Evolutionary conservation across 2,329 filamentous ascomycete genomes (phyloP), one percentile per base, ranked within the genome.

Genomic region (Massarina eburnea): DNA sequence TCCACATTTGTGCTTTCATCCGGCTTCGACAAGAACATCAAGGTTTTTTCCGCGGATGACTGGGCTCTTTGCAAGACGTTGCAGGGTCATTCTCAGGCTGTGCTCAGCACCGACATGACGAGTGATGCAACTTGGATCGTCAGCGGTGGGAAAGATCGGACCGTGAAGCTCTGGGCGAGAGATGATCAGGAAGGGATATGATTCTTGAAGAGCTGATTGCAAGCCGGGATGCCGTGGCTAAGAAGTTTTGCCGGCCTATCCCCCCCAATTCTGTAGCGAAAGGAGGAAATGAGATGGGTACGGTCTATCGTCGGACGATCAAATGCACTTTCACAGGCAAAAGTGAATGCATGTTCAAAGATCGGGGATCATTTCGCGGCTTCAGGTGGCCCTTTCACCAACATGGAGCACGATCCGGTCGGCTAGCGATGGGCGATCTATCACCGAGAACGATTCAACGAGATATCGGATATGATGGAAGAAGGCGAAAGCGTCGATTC

Each of bases 41-140:
- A 96, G 67, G 81, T 99, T 57, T 97, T 95, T 72, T 96, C 91
- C 6, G 91, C 91, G 2, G 94, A 99, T 67, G 92, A 99, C 72
- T 99, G 94, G 91, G 86, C 88, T 1, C 73, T 95, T 47, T 84
- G 91, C 49, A 95, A 95, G 72, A 89, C 85, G 14, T 75, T 99
- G 47, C 89, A 86, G 58, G 94, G 91, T 0, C 94, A 99, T 71
- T 90, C 91, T 1, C 91, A 90, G 2, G 94, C 95, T 32, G 91
- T 99, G 9, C 82, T 95, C 41, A 95, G 90, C 57, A 87, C 90
- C 10, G 94, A 99, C 73, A 83, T 96, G 42, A 95, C 88, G 62
- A 79, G 80, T 52, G 89, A 97, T 70, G 88, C 85, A 8, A 86
- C 80, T 64, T 99, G 91, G 89, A 95, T 99, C 69, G 88, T 92